Percentiles rank a stretch among this genome's conserved stretches.
Evolutionary conservation across 495 filamentous ascomycete species (phyloP).

Genomic region (Penicillium arizonense): DNA sequence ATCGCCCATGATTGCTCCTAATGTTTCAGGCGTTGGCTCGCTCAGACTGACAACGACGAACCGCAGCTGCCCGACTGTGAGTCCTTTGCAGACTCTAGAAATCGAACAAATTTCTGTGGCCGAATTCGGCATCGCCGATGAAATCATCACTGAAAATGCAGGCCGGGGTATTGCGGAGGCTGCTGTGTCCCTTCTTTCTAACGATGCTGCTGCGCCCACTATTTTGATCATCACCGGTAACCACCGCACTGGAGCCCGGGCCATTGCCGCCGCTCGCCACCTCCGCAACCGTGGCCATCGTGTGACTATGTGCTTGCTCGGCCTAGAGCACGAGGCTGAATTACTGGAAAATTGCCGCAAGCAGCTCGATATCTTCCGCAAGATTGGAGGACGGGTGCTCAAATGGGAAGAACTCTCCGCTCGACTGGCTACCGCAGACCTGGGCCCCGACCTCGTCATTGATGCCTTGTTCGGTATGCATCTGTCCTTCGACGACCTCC

Average conservation of each 20-base stretch:
- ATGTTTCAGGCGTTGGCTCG: constrained; percentile 27
- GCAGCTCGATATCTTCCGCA: constrained; percentile 74
- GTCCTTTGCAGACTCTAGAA: constrained; percentile 82
- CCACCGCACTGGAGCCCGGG: constrained; percentile 78
- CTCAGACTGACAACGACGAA: constrained; percentile 59
- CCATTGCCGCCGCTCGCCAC: constrained; percentile 82
- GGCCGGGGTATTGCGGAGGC: constrained; percentile 85
- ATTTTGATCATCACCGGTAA: constrained; percentile 86
- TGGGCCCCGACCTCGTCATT: constrained; percentile 74
- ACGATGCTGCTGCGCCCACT: constrained; percentile 53
- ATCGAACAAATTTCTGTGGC: constrained; percentile 83
- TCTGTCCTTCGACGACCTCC: constrained; percentile 77
- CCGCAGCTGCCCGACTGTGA: constrained; percentile 74
- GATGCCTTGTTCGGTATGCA: constrained; percentile 87
- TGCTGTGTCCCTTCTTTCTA: constrained; percentile 56
- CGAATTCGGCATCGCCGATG: constrained; percentile 81
- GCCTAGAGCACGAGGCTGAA: constrained; percentile 69
- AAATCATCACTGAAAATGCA: constrained; percentile 88
- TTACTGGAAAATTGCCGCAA: constrained; percentile 71
- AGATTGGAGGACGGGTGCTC: constrained; percentile 69
- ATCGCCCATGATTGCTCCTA: constrained; percentile 37
- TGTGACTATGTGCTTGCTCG: constrained; percentile 80
- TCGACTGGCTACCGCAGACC: constrained; percentile 55
- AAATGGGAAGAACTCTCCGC: constrained; percentile 51
- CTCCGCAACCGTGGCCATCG: constrained; percentile 75